Base-by-base conservation (phyloP, 2,329 filamentous ascomycete species). In the Diaporthe nobilis region DNA sequence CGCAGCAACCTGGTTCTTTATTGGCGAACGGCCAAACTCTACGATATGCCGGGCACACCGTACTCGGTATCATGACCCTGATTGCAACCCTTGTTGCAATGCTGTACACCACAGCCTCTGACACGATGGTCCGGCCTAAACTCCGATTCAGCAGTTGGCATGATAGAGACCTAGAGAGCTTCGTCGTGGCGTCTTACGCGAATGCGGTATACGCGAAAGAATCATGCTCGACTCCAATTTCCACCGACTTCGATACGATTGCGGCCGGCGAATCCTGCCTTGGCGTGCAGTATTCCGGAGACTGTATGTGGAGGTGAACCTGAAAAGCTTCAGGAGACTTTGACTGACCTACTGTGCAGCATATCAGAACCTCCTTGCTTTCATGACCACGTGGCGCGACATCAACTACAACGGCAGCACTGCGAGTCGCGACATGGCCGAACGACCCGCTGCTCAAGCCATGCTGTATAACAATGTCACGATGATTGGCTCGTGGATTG, bases 21-120 rank as follows among this genome's bases (percentile, higher is more conserved):
- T 86, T 96, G 28, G 94, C 92, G 0, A 92, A 94, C 78, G 93
- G 88, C 83, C 88, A 92, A 77, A 90, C 89, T 5, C 85, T 95
- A 1, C 88, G 89, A 7, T 92, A 93, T 76, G 92, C 92, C 0
- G 92, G 87, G 0, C 78, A 90, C 1, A 93, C 92, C 0, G 78
- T 94, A 0, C 84, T 96, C 1, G 94, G 94, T 0, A 81, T 88
- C 1, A 80, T 95, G 3, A 90, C 92, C 0, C 82, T 96, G 20
- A 84, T 90, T 1, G 92, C 92, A 2, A 91, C 94, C 0, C 76
- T 95, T 2, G 86, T 91, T 1, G 90, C 92, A 0, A 91, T 93
- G 79, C 87, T 96, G 8, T 97, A 96, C 81, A 95, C 93, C 0
- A 94, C 94, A 2, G 94, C 94, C 0, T 93, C 93, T 0, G 93